Evolutionary conservation across 768 basidiomycete genomes (phyloP), one percentile per base, ranked within the genome.

Genomic region (Russula sp.): DNA sequence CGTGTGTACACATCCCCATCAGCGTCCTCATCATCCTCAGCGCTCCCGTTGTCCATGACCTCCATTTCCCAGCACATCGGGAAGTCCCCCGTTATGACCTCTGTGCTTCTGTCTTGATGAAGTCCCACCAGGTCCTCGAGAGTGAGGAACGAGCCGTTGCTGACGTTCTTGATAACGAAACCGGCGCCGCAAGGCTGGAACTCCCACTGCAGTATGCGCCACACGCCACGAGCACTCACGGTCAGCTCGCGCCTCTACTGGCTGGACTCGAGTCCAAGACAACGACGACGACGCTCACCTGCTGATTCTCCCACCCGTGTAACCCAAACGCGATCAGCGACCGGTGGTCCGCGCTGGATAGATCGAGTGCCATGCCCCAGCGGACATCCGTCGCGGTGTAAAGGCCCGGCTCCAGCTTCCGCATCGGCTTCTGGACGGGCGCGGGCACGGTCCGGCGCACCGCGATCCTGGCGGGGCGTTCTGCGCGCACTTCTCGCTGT

Each of bases 221-320:
- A n/a, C 18, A 7, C n/a, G 49, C 35, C 7, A 37, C 20, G 16
- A 51, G 13, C 11, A 31, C n/a, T 61, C 20, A 18, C 6, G 44
- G n/a, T 39, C 45, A 62, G 48, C 13, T 32, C 48, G 27, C 18
- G 39, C 27, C 20, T 14, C n/a, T 5, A 27, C 9, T 22, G 18
- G 27, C 27, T 27, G 27, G 27, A 27, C 27, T 27, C 27, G 27
- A 27, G 27, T 27, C 27, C 27, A 27, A 27, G 39, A 11, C 7
- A 51, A 32, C 5, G 27, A 22, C 31, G 20, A 2, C 5, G 27
- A 6, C 4, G 40, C 67, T 48, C 22, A 66, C 67, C 62, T 60
- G 67, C 32, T 68, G 67, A 13, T 68, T 66, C 22, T 68, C 67
- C 65, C 67, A 66, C 32, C 65, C 67, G 45, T 68, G 67, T 35